Percentiles rank a stretch among this genome's conserved stretches.
phyloP scores from a whole-genome alignment of 345 rosid species.

The Murraya koenigii region DNA sequence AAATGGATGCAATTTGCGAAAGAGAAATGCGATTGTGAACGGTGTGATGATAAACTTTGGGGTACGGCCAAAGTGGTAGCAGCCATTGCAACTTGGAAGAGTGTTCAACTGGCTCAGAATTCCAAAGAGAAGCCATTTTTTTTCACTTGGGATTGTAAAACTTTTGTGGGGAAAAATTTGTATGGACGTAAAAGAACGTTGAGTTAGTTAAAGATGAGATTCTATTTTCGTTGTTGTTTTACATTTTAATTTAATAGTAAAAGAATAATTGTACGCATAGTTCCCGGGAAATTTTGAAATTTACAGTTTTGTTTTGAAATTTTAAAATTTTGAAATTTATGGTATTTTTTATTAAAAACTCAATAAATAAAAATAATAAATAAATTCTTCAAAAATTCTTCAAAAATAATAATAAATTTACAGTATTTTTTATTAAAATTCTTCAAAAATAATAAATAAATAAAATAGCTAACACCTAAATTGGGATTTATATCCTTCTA shows the following conservation, averaged over 20 bases:
- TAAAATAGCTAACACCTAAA: no score
- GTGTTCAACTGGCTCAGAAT: constrained; percentile 16
- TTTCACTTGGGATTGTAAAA: background rate
- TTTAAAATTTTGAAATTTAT: no score
- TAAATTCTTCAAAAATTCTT: no score
- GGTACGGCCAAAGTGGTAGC: constrained; percentile 28
- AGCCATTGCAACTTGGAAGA: constrained; percentile 52
- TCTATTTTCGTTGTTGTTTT: background rate
- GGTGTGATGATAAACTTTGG: constrained; percentile 20
- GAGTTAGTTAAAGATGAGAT: background rate
- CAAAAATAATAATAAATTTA: no score
- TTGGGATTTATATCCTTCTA: no score
- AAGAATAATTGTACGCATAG: background rate
- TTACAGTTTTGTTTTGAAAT: background rate
- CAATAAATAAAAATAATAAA: no score
- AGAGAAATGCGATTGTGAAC: constrained; percentile 12
- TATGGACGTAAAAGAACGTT: constrained; percentile 26
- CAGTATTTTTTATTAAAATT: no score
- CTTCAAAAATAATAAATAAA: no score
- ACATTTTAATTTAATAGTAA: no score
- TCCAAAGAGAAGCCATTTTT: constrained; percentile 22
- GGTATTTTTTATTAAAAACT: no score
- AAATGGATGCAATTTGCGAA: constrained; percentile 13
- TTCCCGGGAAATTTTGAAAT: background rate
- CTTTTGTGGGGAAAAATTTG: background rate